Evolutionary conservation across 2,329 filamentous ascomycete species (phyloP), one percentile per base, ranked within the genome.

Genomic region (Alternaria incomplexa): DNA sequence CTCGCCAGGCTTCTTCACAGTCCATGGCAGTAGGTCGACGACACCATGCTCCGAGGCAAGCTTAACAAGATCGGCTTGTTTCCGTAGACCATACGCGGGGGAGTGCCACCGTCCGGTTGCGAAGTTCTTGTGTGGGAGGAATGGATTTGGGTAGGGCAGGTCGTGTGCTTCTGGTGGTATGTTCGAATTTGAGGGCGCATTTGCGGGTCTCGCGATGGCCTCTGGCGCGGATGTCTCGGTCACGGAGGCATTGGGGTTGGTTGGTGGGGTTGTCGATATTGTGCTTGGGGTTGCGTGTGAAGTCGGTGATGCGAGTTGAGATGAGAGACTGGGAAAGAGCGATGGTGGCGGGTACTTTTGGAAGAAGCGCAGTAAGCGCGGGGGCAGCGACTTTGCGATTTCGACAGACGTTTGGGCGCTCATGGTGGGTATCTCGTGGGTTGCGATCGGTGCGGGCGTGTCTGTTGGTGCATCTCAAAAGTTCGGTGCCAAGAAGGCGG

Each of bases 21-120:
- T 91, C 71, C 87, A 87, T 1, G 94, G 94, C 63, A 97, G 82
- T 70, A 97, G 83, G 66, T 93, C 90, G 79, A 94, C 91, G 4
- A 97, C 90, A 58, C 92, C 91, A 80, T 94, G 87, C 73, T 91
- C 85, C 61, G 87, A 84, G 5, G 96, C 93, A 73, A 98, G 81
- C 82, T 97, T 96, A 73, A 96, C 91, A 23, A 99, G 86, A 73
- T 97, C 92, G 23, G 94, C 94, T 84, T 99, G 96, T 65, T 92
- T 88, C 58, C 96, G 88, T 70, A 97, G 85, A 6, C 93, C 96
- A 83, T 90, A 94, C 60, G 89, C 86, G 0, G 96, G 93, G 67
- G 93, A 88, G 70, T 93, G 90, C 93, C 93, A 97, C 79, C 87
- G 89, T 22, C 92, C 91, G 0, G 93, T 97, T 45, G 85, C 82